A percentile compares a stretch with the other conserved stretches of the same genome.
Evolutionary conservation across 768 basidiomycete genomes (phyloP).

Genomic region (Scleroderma bovista): DNA sequence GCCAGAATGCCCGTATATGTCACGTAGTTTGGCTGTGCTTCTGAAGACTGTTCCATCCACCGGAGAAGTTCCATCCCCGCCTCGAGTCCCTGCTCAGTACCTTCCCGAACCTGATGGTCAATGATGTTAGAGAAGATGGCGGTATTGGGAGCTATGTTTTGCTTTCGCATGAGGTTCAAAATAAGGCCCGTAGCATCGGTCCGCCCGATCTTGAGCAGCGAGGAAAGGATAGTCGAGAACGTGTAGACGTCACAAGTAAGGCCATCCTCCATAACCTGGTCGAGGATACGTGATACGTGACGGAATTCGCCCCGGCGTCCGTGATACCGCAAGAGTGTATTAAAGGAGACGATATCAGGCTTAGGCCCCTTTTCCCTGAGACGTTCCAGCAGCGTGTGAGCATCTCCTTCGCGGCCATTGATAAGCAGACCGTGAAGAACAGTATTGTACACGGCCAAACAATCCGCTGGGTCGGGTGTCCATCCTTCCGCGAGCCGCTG

Average conservation of each 20-base stretch:
- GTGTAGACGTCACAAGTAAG: conserved; percentile 77
- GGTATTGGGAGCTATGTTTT: conserved; percentile 68
- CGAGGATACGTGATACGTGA: conserved; percentile 51
- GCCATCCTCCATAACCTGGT: conserved; percentile 46
- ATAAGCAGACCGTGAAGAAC: conserved; percentile 62
- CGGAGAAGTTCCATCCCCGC: conserved; percentile 66
- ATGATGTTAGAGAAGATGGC: conserved; percentile 80
- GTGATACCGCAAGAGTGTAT: conserved; percentile 71
- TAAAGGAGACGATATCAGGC: conserved; percentile 74
- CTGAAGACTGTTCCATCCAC: conserved; percentile 62
- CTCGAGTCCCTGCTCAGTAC: conserved; percentile 45
- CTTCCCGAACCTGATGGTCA: conserved; percentile 58
- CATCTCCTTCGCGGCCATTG: conserved; percentile 35
- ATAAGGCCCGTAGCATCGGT: conserved; percentile 61
- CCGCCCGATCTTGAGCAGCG: conserved; percentile 63
- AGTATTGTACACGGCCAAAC: conserved; percentile 63
- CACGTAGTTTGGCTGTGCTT: conserved; percentile 59
- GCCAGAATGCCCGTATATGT: conserved; percentile 81
- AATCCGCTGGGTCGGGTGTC: conserved; percentile 24
- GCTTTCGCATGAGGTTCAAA: conserved; percentile 68
- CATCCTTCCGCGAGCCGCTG: conserved; percentile 7
- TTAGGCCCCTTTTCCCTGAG: conserved; percentile 50
- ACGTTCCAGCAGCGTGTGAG: conserved; percentile 35
- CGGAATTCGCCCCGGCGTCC: conserved; percentile 59
- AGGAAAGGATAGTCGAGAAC: conserved; percentile 80